Base-by-base conservation (phyloP, 2,329 filamentous ascomycete species). In the Diplodia mutila region DNA sequence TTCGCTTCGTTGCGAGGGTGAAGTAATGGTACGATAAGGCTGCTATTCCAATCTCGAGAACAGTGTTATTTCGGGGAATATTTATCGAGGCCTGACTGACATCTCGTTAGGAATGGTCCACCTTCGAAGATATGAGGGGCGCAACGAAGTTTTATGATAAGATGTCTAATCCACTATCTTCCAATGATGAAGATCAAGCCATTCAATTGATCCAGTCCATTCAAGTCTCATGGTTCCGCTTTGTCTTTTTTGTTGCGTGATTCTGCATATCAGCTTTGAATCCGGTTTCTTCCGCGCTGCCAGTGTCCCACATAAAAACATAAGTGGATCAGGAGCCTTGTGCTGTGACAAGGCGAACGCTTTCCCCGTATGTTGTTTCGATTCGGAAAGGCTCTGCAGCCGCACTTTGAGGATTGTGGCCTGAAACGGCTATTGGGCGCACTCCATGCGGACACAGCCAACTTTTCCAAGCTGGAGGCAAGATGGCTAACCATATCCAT, bases 1-100 rank as follows among this genome's bases (percentile, higher is more conserved):
- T 64, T 64, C 21, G 57, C 59, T 63, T 54, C 51, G 11, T 66
- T n/a, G 52, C 39, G 27, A 49, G 51, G 21, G 21, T 37, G 29
- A 67, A 48, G 64, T 29, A 48, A 66, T 25, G 64, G 64, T 66
- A 66, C 37, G 64, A 46, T 16, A 16, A 21, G 21, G 29, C 6
- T 9, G n/a, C 12, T 23, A 18, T 37, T 34, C 23, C 53, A 23
- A 37, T 57, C 8, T 37, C 2, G n/a, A 53, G 27, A 11, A 12
- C 3, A 12, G n/a, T 29, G 4, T 9, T 12, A n/a, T 16, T 6
- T 11, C 11, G 18, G 18, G n/a, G 7, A 34, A 3, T n/a, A 9
- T n/a, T 8, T 21, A 4, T 42, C 25, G 16, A 29, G 7, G 16
- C 52, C n/a, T 29, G 27, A n/a, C 16, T 32, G 18, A 32, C 6